Base-by-base conservation (phyloP, 257 asterid species). In the Capsicum rhomboideum region DNA sequence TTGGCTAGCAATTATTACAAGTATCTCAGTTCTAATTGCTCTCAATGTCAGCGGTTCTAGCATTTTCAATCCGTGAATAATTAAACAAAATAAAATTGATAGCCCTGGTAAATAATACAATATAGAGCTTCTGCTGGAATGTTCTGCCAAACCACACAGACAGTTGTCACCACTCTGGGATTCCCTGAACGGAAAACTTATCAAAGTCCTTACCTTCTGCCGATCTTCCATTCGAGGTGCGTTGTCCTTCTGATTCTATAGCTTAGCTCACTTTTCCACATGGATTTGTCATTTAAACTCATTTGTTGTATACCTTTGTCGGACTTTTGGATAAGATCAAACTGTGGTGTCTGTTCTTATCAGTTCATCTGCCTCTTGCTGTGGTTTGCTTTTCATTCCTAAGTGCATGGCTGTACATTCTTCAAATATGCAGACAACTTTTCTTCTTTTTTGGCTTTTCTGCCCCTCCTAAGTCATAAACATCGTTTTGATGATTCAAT, bases 51-150 rank as follows among this genome's bases (percentile, higher is more conserved):
- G 95, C 64, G 93, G 90, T 87, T 83, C 97, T 8, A 87, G 95
- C 89, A 79, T 95, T 85, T 97, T 95, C 92, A 97, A 97, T 88
- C 98, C 99, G 83, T 96, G 93, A 94, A 23, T 31, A 23, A 29
- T 31, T 44, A 31, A 77, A 50, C 81, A 50, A 77, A 74, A 50
- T 77, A 77, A 75, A 34, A 77, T 77, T 77, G 82, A 50, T 50
- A 50, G 18, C 63, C 10, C 63, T 77, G 40, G 82, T 77, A 77
- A 77, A 16, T 10, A 77, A 28, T 50, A 50, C 82, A 77, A 50
- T 77, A 14, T 77, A 49, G 28, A 50, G 82, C 58, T 16, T 54
- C 44, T 77, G 82, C 82, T 16, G 82, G 46, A 28, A 28, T 77
- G 9, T 77, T 77, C 63, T 77, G 46, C 7, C 46, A 23, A 77